phyloP scores from a whole-genome alignment of 2,329 filamentous ascomycete genomes.

The Mycocentrospora acerina region DNA sequence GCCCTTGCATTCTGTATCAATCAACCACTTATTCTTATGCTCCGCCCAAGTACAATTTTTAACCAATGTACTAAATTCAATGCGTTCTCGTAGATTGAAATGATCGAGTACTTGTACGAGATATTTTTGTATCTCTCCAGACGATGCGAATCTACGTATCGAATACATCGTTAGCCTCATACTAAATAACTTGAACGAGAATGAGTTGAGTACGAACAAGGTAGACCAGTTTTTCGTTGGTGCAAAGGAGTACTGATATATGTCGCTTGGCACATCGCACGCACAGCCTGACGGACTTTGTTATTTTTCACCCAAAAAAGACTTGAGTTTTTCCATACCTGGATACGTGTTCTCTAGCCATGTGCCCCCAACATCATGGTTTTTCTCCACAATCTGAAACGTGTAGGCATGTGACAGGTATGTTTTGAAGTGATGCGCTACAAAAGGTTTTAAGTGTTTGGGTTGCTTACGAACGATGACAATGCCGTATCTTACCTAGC shows the following conservation, averaged over 20 bases:
- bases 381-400: constrained; percentile 10
- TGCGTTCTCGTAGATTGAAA: constrained; percentile 2
- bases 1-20: constrained; percentile 3
- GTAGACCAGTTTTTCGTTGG: constrained; percentile 7
- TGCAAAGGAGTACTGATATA: constrained; percentile 10
- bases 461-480: too few species aligned
- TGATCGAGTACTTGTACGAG: constrained; percentile 3
- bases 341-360: constrained; percentile 11
- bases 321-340: neutral
- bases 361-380: constrained; percentile 10
- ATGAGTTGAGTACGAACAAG: constrained; percentile 1
- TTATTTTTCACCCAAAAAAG: neutral
- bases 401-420: constrained; percentile 3
- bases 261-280: constrained; percentile 8
- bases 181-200: constrained; percentile 1
- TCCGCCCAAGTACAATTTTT: constrained; percentile 5
- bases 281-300: constrained; percentile 3
- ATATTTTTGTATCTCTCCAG: constrained; percentile 7
- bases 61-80: constrained; percentile 5
- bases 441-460: neutral
- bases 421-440: constrained; percentile 6
- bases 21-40: constrained; percentile 1
- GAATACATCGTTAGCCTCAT: too few species aligned
- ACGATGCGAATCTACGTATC: constrained; percentile 1
- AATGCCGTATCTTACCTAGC: neutral